phyloP scores from a whole-genome alignment of 352 stramenopile genomes.

The Phytophthora litchii region DNA sequence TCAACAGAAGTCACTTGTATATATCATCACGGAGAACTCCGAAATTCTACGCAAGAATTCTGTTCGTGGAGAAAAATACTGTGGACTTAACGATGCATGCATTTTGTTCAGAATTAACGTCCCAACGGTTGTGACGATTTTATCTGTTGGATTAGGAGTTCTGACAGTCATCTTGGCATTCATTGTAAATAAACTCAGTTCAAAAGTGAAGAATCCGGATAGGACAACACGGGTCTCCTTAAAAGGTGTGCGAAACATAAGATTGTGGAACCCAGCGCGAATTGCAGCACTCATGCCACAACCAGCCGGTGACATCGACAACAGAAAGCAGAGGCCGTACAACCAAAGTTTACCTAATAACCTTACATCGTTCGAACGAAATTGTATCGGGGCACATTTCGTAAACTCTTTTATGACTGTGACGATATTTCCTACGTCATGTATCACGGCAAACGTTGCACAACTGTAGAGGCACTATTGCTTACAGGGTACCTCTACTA shows the following conservation, averaged over 20 bases:
- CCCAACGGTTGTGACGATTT: not conserved
- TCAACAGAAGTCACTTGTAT: not conserved
- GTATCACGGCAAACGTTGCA: not conserved
- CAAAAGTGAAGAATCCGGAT: not conserved
- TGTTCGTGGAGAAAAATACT: not conserved
- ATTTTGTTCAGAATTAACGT: not conserved
- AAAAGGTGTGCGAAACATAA: not conserved
- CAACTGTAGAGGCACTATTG: not conserved
- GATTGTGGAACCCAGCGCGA: not conserved
- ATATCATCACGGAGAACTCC: not conserved
- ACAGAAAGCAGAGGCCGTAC: not conserved
- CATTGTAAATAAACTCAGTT: not conserved
- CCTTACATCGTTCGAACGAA: not conserved
- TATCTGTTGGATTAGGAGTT: not conserved
- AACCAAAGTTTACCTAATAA: not conserved
- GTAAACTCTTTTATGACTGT: not conserved
- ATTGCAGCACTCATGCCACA: not conserved
- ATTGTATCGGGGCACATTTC: not conserved
- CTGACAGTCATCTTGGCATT: not conserved
- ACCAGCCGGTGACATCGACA: not conserved
- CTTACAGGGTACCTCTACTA: not conserved
- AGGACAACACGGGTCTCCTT: not conserved
- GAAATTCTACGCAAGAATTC: not conserved
- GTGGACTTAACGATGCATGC: not conserved
- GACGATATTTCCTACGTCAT: not conserved